phyloP scores from a whole-genome alignment of 1,284 basidiomycete species.

The Cryptococcus neoformans region DNA sequence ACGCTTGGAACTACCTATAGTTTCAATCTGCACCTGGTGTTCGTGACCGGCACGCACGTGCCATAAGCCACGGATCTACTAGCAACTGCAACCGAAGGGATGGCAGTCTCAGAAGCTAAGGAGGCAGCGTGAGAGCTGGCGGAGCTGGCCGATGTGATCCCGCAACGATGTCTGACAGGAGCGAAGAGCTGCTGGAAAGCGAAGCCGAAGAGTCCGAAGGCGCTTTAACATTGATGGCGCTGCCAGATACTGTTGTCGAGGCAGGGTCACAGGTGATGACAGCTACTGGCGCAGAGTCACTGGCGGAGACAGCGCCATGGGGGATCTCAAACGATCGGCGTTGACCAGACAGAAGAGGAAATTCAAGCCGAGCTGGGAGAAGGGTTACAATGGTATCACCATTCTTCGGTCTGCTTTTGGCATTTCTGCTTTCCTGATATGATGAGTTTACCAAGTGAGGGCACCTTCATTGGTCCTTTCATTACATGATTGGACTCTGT shows the following conservation, averaged over 20 bases:
- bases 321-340: not conserved
- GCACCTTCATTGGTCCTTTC: slow-evolving; percentile 6
- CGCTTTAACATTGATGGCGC: not conserved
- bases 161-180: too few relatives aligned
- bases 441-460: slow-evolving; percentile 1
- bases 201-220: not conserved
- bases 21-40: not conserved
- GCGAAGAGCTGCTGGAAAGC: too few relatives aligned
- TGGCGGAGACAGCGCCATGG: not conserved
- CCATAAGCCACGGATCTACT: not conserved
- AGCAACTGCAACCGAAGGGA: too few relatives aligned
- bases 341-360: not conserved
- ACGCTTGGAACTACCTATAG: not conserved
- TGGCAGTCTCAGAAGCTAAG: not conserved
- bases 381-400: not conserved
- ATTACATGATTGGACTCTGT: not conserved
- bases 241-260: not conserved
- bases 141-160: not conserved
- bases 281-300: not conserved
- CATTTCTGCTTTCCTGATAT: not conserved
- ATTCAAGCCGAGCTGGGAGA: not conserved
- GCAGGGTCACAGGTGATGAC: too few relatives aligned
- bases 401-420: too few relatives aligned
- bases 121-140: not conserved
- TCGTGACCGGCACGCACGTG: not conserved